Percentiles rank a stretch among this genome's conserved stretches.
Conservation (phyloP, 345 rosid species). For the Ceriops decandra region DNA sequence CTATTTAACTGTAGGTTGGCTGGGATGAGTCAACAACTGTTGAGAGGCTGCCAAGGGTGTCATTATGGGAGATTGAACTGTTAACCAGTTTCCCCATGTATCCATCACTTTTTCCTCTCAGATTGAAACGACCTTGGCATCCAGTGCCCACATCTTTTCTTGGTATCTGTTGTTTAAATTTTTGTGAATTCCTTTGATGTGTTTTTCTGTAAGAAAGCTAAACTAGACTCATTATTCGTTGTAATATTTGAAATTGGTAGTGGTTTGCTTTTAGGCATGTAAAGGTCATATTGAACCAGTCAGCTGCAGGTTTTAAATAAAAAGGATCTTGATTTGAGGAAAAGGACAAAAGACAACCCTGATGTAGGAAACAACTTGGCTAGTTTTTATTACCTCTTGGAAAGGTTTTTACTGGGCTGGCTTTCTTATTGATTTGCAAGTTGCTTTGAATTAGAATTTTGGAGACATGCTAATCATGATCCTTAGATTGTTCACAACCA, state of each 20-base stretch:
- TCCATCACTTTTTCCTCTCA: slow-evolving; percentile 70
- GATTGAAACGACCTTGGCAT: slow-evolving; percentile 80
- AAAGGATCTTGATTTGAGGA: not conserved
- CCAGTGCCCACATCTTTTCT: slow-evolving; percentile 51
- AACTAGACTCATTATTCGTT: not conserved
- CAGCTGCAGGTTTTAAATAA: too few species aligned
- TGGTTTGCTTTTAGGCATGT: not conserved
- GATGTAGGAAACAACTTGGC: too few species aligned
- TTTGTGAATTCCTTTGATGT: not conserved
- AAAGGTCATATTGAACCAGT: not conserved
- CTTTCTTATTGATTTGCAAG: too few species aligned
- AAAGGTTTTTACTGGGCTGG: too few species aligned
- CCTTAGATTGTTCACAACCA: not conserved
- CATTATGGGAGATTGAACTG: slow-evolving; percentile 80
- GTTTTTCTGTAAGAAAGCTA: not conserved
- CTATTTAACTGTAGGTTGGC: slow-evolving; percentile 49
- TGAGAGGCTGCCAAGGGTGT: slow-evolving; percentile 73
- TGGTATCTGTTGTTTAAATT: slow-evolving; percentile 34
- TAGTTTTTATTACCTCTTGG: too few species aligned
- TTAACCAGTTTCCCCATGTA: slow-evolving; percentile 77
- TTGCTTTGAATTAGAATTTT: too few species aligned
- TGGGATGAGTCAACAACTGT: slow-evolving; percentile 86
- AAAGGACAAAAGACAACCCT: not conserved
- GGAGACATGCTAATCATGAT: not conserved
- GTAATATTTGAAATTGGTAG: slow-evolving; percentile 1